Conservation (phyloP, 371 early-diverging fungal genomes). For the Chytridium lagenaria region DNA sequence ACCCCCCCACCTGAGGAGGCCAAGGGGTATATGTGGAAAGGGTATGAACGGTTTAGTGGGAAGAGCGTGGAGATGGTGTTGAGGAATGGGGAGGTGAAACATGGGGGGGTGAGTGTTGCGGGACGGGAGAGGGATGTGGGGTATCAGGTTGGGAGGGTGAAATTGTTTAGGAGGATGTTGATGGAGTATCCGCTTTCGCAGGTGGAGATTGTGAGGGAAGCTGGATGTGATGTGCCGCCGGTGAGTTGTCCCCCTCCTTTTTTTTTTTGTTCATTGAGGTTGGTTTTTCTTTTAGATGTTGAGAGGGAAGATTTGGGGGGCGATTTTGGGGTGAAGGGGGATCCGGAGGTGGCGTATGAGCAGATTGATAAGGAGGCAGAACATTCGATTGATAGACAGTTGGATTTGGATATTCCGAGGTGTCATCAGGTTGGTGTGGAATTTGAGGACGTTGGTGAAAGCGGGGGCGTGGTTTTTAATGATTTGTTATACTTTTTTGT, state of each 20-base stretch:
- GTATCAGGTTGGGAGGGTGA: constrained; percentile 71
- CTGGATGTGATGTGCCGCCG: constrained; percentile 77
- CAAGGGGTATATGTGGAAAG: not conserved
- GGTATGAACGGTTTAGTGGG: not conserved
- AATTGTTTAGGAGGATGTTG: constrained; percentile 67
- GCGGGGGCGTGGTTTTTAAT: too few species aligned
- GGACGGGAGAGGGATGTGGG: constrained; percentile 71
- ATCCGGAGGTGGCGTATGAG: constrained; percentile 64
- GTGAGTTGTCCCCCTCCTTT: constrained; percentile 14
- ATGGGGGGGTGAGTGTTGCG: not conserved
- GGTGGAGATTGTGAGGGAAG: constrained; percentile 71
- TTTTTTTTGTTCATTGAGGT: not conserved
- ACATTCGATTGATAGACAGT: constrained; percentile 37
- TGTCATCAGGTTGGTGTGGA: constrained; percentile 67
- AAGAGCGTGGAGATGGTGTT: not conserved
- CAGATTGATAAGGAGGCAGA: constrained; percentile 61
- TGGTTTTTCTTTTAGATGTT: constrained; percentile 44
- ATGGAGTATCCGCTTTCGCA: constrained; percentile 72
- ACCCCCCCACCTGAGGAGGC: not conserved
- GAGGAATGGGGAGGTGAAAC: not conserved
- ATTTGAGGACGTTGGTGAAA: too few species aligned
- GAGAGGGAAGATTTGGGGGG: constrained; percentile 81
- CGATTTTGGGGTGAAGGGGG: constrained; percentile 70
- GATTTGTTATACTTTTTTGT: too few species aligned
- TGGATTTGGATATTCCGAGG: constrained; percentile 74